phyloP scores from a whole-genome alignment of 2,329 filamentous ascomycete genomes.

The Arthroderma sp. region DNA sequence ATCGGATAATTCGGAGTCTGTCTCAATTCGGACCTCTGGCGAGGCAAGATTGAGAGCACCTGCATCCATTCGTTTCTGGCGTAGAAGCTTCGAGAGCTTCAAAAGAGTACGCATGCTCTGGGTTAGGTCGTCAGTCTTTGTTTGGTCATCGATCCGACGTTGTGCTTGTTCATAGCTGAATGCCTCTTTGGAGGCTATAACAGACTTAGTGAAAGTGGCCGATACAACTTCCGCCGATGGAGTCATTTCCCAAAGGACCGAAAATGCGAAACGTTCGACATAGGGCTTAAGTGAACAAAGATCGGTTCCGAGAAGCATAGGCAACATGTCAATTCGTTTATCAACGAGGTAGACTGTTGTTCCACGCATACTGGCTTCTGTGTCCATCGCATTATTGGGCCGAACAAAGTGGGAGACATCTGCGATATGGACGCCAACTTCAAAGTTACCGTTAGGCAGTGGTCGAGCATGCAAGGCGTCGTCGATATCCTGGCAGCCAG shows the following conservation, averaged over 20 bases:
- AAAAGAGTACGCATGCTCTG: slow-evolving; percentile 77
- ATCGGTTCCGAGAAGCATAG: slow-evolving; percentile 88
- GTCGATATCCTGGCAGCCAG: slow-evolving; percentile 95
- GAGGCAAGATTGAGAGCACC: slow-evolving; percentile 90
- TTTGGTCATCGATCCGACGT: slow-evolving; percentile 76
- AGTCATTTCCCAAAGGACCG: slow-evolving; percentile 77
- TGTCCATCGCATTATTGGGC: slow-evolving; percentile 93
- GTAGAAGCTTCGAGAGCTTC: slow-evolving; percentile 79
- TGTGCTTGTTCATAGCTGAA: slow-evolving; percentile 98
- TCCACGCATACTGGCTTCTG: slow-evolving; percentile 82
- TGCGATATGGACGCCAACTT: slow-evolving; percentile 95
- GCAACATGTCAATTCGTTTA: slow-evolving; percentile 99
- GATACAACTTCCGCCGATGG: slow-evolving; percentile 71
- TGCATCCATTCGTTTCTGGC: slow-evolving; percentile 90
- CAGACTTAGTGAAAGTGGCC: slow-evolving; percentile 88
- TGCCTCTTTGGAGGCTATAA: slow-evolving; percentile 89
- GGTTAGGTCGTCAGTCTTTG: slow-evolving; percentile 80
- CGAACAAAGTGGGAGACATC: slow-evolving; percentile 99
- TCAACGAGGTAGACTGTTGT: slow-evolving; percentile 97
- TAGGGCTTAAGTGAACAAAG: slow-evolving; percentile 94
- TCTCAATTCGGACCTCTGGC: slow-evolving; percentile 93
- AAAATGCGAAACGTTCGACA: slow-evolving; percentile 86
- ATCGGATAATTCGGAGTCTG: slow-evolving; percentile 89
- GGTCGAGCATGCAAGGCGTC: slow-evolving; percentile 81
- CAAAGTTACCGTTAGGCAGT: slow-evolving; percentile 82